A percentile compares a stretch with the other conserved stretches of the same genome.
Conservation (phyloP, 139 green algal genomes). For the Raphidocelis subcapitata region DNA sequence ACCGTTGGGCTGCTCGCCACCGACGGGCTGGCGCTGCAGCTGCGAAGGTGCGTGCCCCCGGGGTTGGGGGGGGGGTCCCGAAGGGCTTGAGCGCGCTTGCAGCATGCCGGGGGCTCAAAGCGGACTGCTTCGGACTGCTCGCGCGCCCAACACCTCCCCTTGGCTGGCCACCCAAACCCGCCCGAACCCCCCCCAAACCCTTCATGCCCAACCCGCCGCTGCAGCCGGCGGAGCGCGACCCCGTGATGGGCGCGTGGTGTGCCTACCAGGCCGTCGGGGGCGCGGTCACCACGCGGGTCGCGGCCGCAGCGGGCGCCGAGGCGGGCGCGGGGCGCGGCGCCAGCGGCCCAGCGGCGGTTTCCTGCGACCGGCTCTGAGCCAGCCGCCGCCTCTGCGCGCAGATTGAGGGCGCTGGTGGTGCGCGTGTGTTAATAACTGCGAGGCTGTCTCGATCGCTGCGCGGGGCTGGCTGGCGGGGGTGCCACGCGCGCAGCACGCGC, state of each 20-base stretch:
- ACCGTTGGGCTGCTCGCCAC: constrained; percentile 56
- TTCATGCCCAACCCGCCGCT: not conserved
- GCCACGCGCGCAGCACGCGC: no score
- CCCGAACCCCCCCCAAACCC: not conserved
- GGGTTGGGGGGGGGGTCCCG: not conserved
- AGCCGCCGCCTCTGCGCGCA: no score
- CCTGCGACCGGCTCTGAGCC: no score
- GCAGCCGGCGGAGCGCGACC: constrained; percentile 53
- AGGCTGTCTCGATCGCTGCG: no score
- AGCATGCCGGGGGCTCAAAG: not conserved
- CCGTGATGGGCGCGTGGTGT: constrained; percentile 55
- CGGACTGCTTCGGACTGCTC: not conserved
- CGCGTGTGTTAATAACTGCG: no score
- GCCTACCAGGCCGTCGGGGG: constrained; percentile 63
- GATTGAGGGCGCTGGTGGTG: no score
- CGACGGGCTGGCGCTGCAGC: constrained; percentile 51
- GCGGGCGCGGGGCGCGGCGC: no score
- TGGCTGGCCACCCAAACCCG: not conserved
- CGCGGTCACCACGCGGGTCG: constrained; percentile 51
- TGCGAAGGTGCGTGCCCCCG: constrained; percentile 30
- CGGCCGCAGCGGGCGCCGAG: no score
- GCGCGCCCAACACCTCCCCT: not conserved
- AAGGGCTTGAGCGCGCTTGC: constrained; percentile 14
- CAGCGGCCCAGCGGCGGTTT: no score
- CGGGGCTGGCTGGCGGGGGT: no score